Evolutionary conservation across 2,329 filamentous ascomycete genomes (phyloP), one percentile per base, ranked within the genome.

Genomic region (Sporothrix pseudoabietina): DNA sequence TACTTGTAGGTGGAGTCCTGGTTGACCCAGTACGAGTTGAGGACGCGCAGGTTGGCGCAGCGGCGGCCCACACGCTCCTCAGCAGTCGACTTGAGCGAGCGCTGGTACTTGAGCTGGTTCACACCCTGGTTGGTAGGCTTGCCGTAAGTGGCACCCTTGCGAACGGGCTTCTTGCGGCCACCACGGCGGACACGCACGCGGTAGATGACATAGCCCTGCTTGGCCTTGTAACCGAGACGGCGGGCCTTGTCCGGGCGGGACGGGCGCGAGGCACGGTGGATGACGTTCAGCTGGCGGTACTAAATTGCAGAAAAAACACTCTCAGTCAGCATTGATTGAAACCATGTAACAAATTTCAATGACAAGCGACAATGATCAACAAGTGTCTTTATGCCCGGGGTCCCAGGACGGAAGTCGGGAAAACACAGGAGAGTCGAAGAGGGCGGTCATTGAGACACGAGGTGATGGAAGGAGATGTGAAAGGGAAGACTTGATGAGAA

Each of bases 21-120:
- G 93, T 99, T 99, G 90, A 99, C 94, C 97, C 97, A 99, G 94
- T 99, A 99, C 78, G 95, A 98, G 93, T 99, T 99, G 83, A 99
- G 92, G 83, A 99, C 96, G 84, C 96, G 94, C 85, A 99, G 87
- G 89, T 99, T 99, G 87, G 94, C 94, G 89, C 94, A 98, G 85
- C 95, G 94, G 86, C 94, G 94, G 83, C 97, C 96, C 84, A 99
- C 95, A 92, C 96, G 96, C 92, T 99, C 96, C 90, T 99, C 97
- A 81, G 97, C 97, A 81, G 96, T 99, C 81, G 95, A 90, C 86
- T 92, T 92, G 85, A 98, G 94, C 79, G 96, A 98, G 85, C 95
- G 94, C 91, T 99, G 97, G 92, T 98, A 99, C 91, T 99, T 99
- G 85, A 99, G 94, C 90, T 99, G 96, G 92, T 99, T 99, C 81